Percentiles rank a stretch among this genome's conserved stretches.
These are phyloP conservation scores for Wickerhamomyces subpelliculosus DNA, from an alignment of 805 yeast species.

Conservation along the genomic window DNA sequence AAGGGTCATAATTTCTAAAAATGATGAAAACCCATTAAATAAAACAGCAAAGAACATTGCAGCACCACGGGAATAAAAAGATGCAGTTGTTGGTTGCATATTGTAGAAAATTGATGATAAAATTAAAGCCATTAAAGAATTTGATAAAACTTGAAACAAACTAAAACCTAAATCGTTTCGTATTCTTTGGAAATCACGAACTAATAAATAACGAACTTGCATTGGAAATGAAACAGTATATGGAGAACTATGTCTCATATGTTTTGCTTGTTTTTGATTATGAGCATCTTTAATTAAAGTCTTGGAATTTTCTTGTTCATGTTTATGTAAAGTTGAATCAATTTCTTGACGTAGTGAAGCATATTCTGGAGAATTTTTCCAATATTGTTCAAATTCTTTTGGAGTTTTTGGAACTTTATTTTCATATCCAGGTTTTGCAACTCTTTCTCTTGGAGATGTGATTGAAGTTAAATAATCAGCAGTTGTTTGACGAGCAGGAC, in stretches of 20 bases:
- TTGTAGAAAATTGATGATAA: constrained; percentile 55
- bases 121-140: constrained; percentile 46
- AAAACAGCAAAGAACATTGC: constrained; percentile 61
- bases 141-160: constrained; percentile 35
- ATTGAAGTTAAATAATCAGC: constrained; percentile 49
- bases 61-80: constrained; percentile 52
- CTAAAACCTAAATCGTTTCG: constrained; percentile 42
- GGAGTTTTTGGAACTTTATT: constrained; percentile 42
- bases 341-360: constrained; percentile 32
- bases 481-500: constrained; percentile 48
- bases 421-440: constrained; percentile 33
- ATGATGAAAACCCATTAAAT: constrained; percentile 55
- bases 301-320: constrained; percentile 7
- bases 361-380: constrained; percentile 38
- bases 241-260: constrained; percentile 41
- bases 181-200: constrained; percentile 42
- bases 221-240: constrained; percentile 43
- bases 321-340: constrained; percentile 22
- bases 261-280: constrained; percentile 43
- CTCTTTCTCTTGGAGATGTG: constrained; percentile 45
- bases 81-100: constrained; percentile 32
- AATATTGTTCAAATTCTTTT: constrained; percentile 38
- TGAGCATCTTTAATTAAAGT: constrained; percentile 36
- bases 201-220: constrained; percentile 42
- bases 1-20: constrained; percentile 49